Evolutionary conservation across 225 moss, liverwort and hornwort species (phyloP), one percentile per base, ranked within the genome.

Genomic region (Physcomitrellopsis africana): DNA sequence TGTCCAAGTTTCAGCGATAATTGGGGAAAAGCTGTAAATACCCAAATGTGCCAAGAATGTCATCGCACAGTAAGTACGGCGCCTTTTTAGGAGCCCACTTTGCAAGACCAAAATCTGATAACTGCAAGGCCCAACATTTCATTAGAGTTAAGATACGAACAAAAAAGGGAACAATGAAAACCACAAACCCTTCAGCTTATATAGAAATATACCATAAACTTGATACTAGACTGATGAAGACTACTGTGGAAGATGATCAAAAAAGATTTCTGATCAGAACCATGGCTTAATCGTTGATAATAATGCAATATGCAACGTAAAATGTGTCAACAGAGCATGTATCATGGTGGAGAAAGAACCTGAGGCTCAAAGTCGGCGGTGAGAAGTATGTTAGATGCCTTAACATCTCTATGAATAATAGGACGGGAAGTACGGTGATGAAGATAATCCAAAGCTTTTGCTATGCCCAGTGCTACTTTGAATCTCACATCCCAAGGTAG

Each of bases 51-150:
- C 89, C 89, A 1, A 84, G 77, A 46, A 89, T 81, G 64, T 89
- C 86, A 63, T 83, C 83, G 63, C 89, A 89, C 7, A 70, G 65
- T 15, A 89, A 65, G 75, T 89, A 59, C 51, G 83, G 60, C 27
- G 81, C 81, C 63, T 84, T 84, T 61, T 54, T 66, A 0, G 89
- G 86, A 76, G 83, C 86, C 89, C 89, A 89, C 46, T 89, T 86
- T 11, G 86, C 86, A 81, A 89, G 89, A 37, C 89, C 89, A 77
- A 89, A 89, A 65, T 89, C 86, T 13, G 89, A 89, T 67, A 89
- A 68, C 89, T 89, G 86, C 79, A 70, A 60, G 4, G 17, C 5
- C 8, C 49, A 78, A 51, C 29, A 16, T 23, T 49, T 3, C 26
- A 17, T 75, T 8, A 73, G 20, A 46, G 19, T 43, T 51, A n/a